Evolutionary conservation across 768 basidiomycete genomes (phyloP), one percentile per base, ranked within the genome.

Genomic region (Calocera viscosa): DNA sequence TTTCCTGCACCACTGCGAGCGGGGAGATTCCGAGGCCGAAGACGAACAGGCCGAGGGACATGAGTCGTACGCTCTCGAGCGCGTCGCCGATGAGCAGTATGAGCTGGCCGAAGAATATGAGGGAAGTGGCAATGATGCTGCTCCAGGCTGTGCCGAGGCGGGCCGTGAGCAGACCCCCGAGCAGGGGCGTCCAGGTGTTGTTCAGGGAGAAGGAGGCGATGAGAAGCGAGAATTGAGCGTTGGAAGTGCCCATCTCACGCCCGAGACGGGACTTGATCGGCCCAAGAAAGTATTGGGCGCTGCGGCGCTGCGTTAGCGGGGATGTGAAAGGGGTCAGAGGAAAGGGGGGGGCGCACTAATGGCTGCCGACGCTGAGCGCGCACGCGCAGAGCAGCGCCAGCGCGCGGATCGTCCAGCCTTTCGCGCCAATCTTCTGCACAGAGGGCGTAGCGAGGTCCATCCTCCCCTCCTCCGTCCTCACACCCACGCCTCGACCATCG

Each of bases 1-100:
- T 87, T 74, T 92, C 90, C 77, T 78, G 91, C 1, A 88, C 85
- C 7, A 93, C 90, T 0, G 89, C 85, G 5, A 93, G 78, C 0
- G 91, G 91, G 70, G 87, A 86, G 49, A 89, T 80, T 1, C 90
- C 90, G 1, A 91, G 77, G 7, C 90, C 91, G 71, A 89, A 91
- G 47, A 90, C 76, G 70, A 90, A 90, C 67, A 92, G 79, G 1
- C 90, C 91, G 24, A 87, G 71, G 1, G 85, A 81, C 88, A 91
- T 90, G 28, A 86, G 65, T 14, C 82, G 82, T n/a, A 91, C 80
- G 71, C 80, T 82, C 26, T 79, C 80, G 60, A 78, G 80, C 3
- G 82, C 78, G 71, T 88, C 84, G n/a, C 87, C 87, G 1, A 84
- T 65, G 17, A 90, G 81, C 17, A 92, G 82, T 32, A 88, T 76